Conservation (phyloP, 345 rosid species). For the Jatropha curcas region DNA sequence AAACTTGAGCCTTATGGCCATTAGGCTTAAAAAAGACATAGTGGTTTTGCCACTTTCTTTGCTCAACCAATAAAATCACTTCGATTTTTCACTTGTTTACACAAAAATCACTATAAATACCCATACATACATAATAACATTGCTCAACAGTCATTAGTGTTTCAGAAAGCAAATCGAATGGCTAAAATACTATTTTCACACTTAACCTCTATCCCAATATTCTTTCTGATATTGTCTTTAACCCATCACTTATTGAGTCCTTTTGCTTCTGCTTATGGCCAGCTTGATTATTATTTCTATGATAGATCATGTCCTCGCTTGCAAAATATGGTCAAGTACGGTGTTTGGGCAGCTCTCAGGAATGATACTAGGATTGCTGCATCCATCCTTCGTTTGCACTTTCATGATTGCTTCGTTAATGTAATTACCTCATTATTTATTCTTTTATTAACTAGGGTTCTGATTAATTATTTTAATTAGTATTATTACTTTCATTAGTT, state of each 20-base stretch:
- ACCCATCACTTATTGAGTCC: constrained; percentile 11
- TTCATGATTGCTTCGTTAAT: constrained; percentile 84
- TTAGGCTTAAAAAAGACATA: constrained; percentile 22
- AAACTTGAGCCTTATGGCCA: constrained; percentile 21
- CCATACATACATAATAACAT: neutral
- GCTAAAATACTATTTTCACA: constrained; percentile 23
- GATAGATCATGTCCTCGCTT: constrained; percentile 65
- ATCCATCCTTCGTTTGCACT: constrained; percentile 82
- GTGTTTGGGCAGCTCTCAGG: constrained; percentile 61
- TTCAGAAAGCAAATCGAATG: constrained; percentile 22
- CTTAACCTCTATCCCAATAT: constrained; percentile 3
- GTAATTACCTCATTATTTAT: constrained; percentile 33
- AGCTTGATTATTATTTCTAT: constrained; percentile 55
- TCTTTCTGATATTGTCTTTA: constrained; percentile 18
- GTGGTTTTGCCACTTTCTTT: constrained; percentile 39
- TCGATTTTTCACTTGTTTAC: constrained; percentile 18
- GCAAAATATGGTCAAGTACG: constrained; percentile 55
- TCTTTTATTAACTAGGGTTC: no score
- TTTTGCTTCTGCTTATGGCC: constrained; percentile 14
- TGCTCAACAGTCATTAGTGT: no score
- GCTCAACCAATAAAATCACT: constrained; percentile 31
- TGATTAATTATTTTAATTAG: no score
- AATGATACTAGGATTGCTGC: constrained; percentile 78
- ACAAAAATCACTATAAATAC: constrained; percentile 24
- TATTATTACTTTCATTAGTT: no score